Evolutionary conservation across 1,139 yeast species (phyloP), one percentile per base, ranked within the genome.

Genomic region (Pichia terricola): DNA sequence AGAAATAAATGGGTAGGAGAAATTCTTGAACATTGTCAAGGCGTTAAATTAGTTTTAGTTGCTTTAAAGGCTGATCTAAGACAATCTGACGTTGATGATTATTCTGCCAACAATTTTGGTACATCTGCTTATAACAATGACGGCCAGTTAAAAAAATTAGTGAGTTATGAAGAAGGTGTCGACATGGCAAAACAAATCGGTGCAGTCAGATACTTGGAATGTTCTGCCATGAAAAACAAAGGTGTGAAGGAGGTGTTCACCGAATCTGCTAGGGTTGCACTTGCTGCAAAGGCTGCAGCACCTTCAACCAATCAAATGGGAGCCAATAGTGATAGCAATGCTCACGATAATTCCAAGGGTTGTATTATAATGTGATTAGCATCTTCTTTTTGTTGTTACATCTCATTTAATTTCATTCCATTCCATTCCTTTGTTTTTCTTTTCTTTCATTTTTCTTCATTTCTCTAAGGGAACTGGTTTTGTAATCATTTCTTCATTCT

Each of bases 181-280:
- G 78, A 77, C 2, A 87, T 89, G 57, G 97, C 97, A 36, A 86
- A 83, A 57, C 75, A 77, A 57, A 81, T 86, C 39, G 94, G 94
- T 26, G 95, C 95, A 1, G 69, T 86, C 58, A 75, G 94, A 55
- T 86, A 86, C 60, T 70, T 87, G 61, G 97, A 89, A 63, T 89
- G 96, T 66, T 84, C 95, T 32, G 96, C 97, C 10, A 88, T 88
- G 67, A 81, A 82, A 62, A 88, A 87, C 64, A 75, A 94, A 60
- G 97, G 97, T 52, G 97, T 89, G 30, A 88, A 91, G 59, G 97
- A 89, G 65, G 96, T 96, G 4, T 89, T 89, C 62, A 86, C 96
- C 1, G 96, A 89, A 64, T 96, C 96, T 40, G 96, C 96, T 8
- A 77, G 97, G 64, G 88, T 95, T 61, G 97, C 97, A 4, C 72